Evolutionary conservation across 2,329 filamentous ascomycete genomes (phyloP).

Genomic region (Microdochium trichocladiopsis): DNA sequence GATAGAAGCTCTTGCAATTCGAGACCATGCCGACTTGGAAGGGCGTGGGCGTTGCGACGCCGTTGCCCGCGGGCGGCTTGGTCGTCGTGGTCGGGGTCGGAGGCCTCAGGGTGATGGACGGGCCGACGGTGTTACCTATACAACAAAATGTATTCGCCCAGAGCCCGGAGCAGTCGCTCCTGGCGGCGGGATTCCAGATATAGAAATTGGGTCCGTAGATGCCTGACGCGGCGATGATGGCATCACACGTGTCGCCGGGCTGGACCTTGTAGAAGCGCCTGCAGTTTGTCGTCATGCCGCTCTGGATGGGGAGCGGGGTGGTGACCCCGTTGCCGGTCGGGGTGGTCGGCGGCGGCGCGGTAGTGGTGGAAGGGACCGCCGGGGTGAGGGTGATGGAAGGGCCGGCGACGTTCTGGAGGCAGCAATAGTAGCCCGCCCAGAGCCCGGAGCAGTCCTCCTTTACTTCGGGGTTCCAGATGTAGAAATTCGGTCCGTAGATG

Average conservation of each 20-base stretch:
- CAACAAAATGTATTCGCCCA: conserved; percentile 1
- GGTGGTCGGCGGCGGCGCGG: too few species aligned
- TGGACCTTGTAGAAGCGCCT: neutral
- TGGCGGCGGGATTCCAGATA: conserved; percentile 1
- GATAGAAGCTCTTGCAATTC: conserved; percentile 10
- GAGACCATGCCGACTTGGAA: conserved; percentile 1
- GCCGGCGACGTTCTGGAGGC: too few species aligned
- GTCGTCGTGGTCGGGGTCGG: neutral
- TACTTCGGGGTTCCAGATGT: too few species aligned
- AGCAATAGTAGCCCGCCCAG: too few species aligned
- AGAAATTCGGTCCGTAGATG: too few species aligned
- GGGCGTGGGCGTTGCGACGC: conserved; percentile 2
- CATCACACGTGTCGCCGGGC: too few species aligned
- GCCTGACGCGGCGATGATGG: neutral
- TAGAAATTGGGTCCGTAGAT: conserved; percentile 1
- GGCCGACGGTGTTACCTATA: neutral
- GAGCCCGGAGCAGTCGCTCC: neutral
- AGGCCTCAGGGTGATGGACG: neutral
- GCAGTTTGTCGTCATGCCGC: neutral
- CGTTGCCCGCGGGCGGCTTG: neutral
- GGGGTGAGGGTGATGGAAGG: too few species aligned
- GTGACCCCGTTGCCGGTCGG: neutral
- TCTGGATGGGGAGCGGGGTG: neutral
- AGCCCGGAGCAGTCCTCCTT: too few species aligned
- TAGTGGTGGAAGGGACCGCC: too few species aligned